These are phyloP conservation scores for Triticum aestivum DNA, from an alignment of 176 grass and related monocot species.

Conservation along the genomic window DNA sequence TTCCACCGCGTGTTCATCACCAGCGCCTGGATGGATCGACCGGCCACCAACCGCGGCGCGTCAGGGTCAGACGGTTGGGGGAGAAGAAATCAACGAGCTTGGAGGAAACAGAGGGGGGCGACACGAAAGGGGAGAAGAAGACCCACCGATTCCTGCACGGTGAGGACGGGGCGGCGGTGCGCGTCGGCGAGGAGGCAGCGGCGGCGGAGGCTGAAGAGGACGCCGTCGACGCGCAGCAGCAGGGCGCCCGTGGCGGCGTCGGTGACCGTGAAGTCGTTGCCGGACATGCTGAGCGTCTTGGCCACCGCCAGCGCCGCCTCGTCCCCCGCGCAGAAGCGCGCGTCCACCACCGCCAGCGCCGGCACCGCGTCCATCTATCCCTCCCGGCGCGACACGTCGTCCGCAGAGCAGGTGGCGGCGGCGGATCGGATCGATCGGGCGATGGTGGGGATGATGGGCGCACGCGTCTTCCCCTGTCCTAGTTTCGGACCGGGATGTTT, in stretches of 20 bases:
- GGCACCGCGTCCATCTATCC: conserved; percentile 14
- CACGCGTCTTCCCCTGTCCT: neutral
- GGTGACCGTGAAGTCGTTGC: conserved; percentile 22
- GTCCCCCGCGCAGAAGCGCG: conserved; percentile 36
- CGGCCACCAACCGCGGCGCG: neutral
- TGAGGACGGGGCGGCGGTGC: conserved; percentile 30
- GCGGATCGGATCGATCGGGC: neutral
- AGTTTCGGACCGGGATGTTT: neutral
- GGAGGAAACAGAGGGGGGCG: neutral
- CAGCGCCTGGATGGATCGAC: conserved; percentile 21
- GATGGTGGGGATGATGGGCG: neutral
- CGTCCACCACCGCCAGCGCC: conserved; percentile 40
- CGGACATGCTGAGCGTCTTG: conserved; percentile 39
- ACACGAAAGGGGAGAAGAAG: neutral
- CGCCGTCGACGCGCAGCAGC: conserved; percentile 35
- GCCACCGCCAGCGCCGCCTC: conserved; percentile 13
- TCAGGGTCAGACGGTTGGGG: neutral
- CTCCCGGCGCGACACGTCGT: neutral
- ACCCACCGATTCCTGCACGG: conserved; percentile 38
- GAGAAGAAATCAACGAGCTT: neutral
- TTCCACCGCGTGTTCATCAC: conserved; percentile 51
- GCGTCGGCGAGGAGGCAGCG: conserved; percentile 39
- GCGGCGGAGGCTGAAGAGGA: conserved; percentile 27
- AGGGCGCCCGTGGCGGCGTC: conserved; percentile 30
- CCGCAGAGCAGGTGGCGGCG: neutral